Evolutionary conservation across 176 grass and related monocot genomes (phyloP).

Genomic region (Rhynchospora pubera): DNA sequence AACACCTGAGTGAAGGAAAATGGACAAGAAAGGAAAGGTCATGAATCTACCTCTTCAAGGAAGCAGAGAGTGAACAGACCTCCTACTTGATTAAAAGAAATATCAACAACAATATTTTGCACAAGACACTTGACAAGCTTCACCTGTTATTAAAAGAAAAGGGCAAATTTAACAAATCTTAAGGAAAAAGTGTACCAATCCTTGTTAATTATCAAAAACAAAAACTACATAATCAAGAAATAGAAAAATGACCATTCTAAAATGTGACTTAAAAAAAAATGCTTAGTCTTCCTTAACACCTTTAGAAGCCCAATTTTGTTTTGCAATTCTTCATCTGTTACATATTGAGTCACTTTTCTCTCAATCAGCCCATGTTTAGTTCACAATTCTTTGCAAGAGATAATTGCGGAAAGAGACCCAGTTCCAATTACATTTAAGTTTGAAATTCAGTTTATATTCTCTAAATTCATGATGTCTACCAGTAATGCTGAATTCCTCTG

Average conservation of each 20-base stretch:
- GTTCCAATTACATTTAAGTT: not conserved
- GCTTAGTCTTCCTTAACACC: not conserved
- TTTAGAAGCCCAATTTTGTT: not conserved
- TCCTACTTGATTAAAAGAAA: constrained; percentile 93
- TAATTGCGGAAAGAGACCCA: not conserved
- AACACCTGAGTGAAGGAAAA: not conserved
- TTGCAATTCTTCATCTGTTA: not conserved
- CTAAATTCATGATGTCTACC: not conserved
- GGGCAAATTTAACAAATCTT: not conserved
- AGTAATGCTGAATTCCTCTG: not conserved
- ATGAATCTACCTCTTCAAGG: constrained; percentile 59
- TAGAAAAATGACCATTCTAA: not conserved
- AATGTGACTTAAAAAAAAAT: not conserved
- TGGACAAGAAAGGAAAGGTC: not conserved
- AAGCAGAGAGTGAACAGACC: constrained; percentile 88
- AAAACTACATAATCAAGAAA: not conserved
- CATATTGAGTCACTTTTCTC: not conserved
- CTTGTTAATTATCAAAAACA: not conserved
- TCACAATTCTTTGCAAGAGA: not conserved
- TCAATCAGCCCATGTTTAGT: not conserved
- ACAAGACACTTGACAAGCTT: constrained; percentile 90
- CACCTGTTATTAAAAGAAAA: constrained; percentile 52
- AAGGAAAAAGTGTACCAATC: not conserved
- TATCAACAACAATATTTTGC: constrained; percentile 84
- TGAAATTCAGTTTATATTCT: not conserved